Percentiles rank a stretch among this genome's conserved stretches.
Evolutionary conservation across 441 rosid species (phyloP).

Genomic region (Populus tomentosa): DNA sequence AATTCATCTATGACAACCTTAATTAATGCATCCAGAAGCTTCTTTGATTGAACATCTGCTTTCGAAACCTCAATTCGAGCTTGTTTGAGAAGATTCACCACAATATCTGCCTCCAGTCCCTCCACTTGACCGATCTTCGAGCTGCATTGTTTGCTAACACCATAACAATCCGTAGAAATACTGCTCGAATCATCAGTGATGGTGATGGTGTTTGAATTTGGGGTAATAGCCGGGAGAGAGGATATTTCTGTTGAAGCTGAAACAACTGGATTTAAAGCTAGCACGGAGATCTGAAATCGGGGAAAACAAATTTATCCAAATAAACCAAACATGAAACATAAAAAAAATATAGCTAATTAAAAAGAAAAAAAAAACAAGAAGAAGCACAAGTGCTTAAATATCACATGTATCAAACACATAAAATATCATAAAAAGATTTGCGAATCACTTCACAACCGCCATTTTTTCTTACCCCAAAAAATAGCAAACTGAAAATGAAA

Average conservation of each 20-base stretch:
- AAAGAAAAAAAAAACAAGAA: no score
- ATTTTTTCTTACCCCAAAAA: no score
- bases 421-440: not conserved
- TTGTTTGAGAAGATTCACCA: conserved; percentile 16
- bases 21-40: conserved; percentile 29
- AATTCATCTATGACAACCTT: conserved; percentile 20
- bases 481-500: not conserved
- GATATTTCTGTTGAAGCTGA: conserved; percentile 15
- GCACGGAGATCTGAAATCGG: conserved; percentile 19
- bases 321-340: not conserved
- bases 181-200: not conserved
- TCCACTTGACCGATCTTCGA: not conserved
- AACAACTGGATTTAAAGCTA: not conserved
- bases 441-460: not conserved
- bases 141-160: not conserved
- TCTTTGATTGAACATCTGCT: conserved; percentile 21
- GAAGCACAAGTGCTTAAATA: not conserved
- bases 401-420: not conserved
- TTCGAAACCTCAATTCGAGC: conserved; percentile 22
- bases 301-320: not conserved
- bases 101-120: conserved; percentile 22
- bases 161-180: not conserved
- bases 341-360: not conserved
- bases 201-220: conserved; percentile 9
- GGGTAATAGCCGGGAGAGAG: not conserved